These are phyloP conservation scores for Mycena citricolor DNA, from an alignment of 1,284 basidiomycete species.

Conservation along the genomic window DNA sequence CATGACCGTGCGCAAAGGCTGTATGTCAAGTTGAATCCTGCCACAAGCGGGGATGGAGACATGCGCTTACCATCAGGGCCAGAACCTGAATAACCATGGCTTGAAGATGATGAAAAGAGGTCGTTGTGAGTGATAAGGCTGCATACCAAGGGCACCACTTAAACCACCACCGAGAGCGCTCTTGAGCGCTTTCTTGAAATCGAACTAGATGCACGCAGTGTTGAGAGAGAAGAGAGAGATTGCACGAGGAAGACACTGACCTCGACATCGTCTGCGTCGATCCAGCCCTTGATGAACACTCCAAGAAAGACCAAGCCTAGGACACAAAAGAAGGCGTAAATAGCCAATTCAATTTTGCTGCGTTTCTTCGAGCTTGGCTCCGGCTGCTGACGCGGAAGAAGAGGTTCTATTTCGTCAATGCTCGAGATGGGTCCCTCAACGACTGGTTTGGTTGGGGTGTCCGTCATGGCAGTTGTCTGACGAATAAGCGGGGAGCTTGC, in stretches of 20 bases:
- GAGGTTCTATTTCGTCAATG: no score
- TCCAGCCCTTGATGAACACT: slow-evolving; percentile 66
- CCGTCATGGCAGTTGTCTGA: no score
- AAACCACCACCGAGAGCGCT: slow-evolving; percentile 82
- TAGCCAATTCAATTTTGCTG: slow-evolving; percentile 10
- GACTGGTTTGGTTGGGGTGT: no score
- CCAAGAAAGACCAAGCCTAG: slow-evolving; percentile 41
- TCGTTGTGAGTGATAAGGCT: not conserved
- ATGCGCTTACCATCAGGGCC: slow-evolving; percentile 65
- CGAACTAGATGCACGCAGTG: slow-evolving; percentile 58
- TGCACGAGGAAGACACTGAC: slow-evolving; percentile 40
- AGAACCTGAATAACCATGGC: slow-evolving; percentile 91
- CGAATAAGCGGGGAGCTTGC: no score
- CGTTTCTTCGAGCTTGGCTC: slow-evolving; percentile 19
- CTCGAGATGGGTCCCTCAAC: no score
- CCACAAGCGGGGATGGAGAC: slow-evolving; percentile 12
- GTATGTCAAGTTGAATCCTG: not conserved
- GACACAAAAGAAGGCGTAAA: slow-evolving; percentile 31
- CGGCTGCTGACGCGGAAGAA: no score
- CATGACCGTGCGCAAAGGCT: slow-evolving; percentile 85
- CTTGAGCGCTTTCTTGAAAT: slow-evolving; percentile 71
- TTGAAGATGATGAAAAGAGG: slow-evolving; percentile 25
- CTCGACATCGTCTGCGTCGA: slow-evolving; percentile 65
- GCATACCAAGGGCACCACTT: slow-evolving; percentile 76
- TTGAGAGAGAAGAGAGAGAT: not conserved